These are phyloP conservation scores for Cryptosporidium parvum DNA, from an alignment of 169 alveolate species.

Conservation along the genomic window DNA sequence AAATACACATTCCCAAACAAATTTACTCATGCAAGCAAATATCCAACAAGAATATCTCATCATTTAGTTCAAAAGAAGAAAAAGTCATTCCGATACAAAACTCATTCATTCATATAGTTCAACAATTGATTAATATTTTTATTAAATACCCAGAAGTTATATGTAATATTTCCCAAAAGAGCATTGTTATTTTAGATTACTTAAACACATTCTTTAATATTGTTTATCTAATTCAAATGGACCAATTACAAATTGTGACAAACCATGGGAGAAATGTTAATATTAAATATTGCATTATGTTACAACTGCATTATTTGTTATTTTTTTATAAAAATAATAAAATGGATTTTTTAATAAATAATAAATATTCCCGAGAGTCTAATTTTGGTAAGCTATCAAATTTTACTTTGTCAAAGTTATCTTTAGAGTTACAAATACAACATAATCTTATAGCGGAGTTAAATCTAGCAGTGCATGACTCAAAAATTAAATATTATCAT, in stretches of 20 bases:
- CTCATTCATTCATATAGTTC: conserved; percentile 34
- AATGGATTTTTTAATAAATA: background rate
- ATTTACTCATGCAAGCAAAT: background rate
- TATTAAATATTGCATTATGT: conserved; percentile 9
- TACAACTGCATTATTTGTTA: conserved; percentile 8
- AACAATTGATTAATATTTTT: conserved; percentile 24
- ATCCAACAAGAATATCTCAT: background rate
- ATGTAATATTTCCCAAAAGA: conserved; percentile 3
- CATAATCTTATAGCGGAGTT: conserved; percentile 21
- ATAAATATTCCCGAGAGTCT: background rate
- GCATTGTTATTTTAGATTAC: conserved; percentile 17
- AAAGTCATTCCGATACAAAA: conserved; percentile 7
- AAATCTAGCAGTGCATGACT: conserved; percentile 5
- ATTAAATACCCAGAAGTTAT: background rate
- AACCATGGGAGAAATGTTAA: background rate
- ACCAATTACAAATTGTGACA: conserved; percentile 47
- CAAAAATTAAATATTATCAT: background rate
- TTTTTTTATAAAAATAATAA: conserved; percentile 5
- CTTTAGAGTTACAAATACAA: conserved; percentile 41
- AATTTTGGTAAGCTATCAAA: background rate
- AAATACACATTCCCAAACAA: conserved; percentile 14
- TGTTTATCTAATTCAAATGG: conserved; percentile 24
- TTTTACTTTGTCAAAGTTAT: background rate
- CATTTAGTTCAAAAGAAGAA: background rate
- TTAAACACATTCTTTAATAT: background rate